Evolutionary conservation across 257 asterid species (phyloP).

Genomic region (Nicotiana obtusifolia): DNA sequence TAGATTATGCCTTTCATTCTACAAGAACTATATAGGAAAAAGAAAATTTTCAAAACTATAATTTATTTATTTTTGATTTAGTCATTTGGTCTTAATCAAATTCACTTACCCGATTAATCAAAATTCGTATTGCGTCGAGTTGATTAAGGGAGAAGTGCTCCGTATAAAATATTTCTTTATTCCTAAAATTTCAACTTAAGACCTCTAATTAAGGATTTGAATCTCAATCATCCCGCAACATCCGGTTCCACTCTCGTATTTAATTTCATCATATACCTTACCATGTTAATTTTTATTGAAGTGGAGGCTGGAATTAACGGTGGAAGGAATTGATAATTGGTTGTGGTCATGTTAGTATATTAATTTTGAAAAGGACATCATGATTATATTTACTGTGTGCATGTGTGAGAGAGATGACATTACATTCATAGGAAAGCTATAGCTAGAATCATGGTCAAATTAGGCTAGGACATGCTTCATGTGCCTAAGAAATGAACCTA

Average conservation of each 20-base stretch:
- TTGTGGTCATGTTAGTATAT: too few species aligned
- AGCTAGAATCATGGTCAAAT: conserved; percentile 1
- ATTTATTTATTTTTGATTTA: too few species aligned
- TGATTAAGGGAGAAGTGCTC: too few species aligned
- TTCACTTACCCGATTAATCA: too few species aligned
- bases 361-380: neutral
- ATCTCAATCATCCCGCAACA: too few species aligned
- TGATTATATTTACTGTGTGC: neutral
- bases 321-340: neutral
- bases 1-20: neutral
- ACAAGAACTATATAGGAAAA: neutral
- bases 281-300: neutral
- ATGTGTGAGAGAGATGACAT: neutral
- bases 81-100: too few species aligned
- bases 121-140: too few species aligned
- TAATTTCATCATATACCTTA: neutral
- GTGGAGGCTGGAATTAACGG: neutral
- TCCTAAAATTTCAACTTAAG: too few species aligned
- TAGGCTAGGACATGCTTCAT: neutral
- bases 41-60: too few species aligned
- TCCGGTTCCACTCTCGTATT: too few species aligned
- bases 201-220: too few species aligned
- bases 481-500: conserved; percentile 11
- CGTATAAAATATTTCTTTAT: too few species aligned
- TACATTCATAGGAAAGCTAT: neutral